Evolutionary conservation across 148 eudicot genomes (phyloP), one percentile per base, ranked within the genome.

Genomic region (Rhododendron vialii): DNA sequence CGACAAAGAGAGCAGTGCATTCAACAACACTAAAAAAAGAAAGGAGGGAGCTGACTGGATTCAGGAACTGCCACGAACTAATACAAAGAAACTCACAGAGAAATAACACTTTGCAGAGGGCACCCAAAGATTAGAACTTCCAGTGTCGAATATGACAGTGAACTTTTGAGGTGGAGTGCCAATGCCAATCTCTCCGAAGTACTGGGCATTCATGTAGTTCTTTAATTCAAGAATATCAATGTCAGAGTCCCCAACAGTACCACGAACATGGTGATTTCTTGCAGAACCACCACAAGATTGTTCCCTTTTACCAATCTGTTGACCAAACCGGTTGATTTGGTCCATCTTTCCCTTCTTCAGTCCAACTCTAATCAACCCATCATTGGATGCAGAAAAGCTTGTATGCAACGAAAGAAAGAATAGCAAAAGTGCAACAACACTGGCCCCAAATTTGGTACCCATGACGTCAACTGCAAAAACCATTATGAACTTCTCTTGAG

Each of bases 121-220:
- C 87, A 95, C 95, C 98, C 98, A 96, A 78, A 96, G 94, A 88
- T 95, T 95, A 51, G 98, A 96, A 87, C 98, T 96, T 86, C 98
- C 98, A 9, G 96, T 96, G 89, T 96, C 98, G 73, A 96, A 96
- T 79, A 96, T 91, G 84, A 96, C 98, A 28, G 94, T 94, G 88
- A 96, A 95, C 51, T 92, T 96, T 84, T 96, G 98, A 50, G 96
- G 90, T 38, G 98, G 98, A 47, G 95, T 93, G 18, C 98, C 98
- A 89, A 96, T 92, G 81, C 95, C 96, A 90, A 96, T 94, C 92
- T 94, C 95, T 88, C 98, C 98, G 85, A 89, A 94, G 87, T 96
- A 94, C 84, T 96, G 98, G 84, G 98, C 96, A 90, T 93, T 92
- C 94, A 93, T 89, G 85, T 93, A 96, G 91, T 96, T 96, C 89